Evolutionary conservation across 139 green algal genomes (phyloP).

Genomic region (Auxenochlorella pyrenoidosa): DNA sequence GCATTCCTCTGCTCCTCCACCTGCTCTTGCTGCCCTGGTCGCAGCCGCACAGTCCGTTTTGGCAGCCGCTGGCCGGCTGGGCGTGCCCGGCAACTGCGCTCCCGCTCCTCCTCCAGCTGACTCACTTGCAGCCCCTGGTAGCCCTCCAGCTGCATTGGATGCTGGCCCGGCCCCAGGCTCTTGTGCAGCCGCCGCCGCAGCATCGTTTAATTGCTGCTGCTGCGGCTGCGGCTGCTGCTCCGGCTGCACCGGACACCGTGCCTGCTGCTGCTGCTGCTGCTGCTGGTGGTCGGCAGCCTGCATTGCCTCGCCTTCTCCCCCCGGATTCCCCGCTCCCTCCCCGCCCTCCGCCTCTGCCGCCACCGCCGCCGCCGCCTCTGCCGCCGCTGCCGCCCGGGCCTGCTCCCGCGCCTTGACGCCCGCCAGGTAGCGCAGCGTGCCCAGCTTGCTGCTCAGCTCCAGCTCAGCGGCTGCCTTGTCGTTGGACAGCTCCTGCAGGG

Average conservation of each 20-base stretch:
- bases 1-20: neutral
- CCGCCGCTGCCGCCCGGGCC: conserved; percentile 20
- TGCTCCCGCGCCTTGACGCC: neutral
- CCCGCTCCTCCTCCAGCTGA: no score
- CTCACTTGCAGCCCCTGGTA: no score
- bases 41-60: neutral
- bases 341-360: neutral
- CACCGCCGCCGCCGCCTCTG: neutral
- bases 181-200: no score
- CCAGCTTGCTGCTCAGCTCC: conserved; percentile 66
- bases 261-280: conserved; percentile 10
- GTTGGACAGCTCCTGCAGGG: conserved; percentile 58
- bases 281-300: neutral
- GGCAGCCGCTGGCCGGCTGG: no score
- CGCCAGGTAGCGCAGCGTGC: conserved; percentile 85
- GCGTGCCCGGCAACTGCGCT: no score
- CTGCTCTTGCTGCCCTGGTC: neutral
- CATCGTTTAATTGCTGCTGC: neutral
- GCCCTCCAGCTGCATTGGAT: no score
- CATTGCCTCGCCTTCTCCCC: neutral
- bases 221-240: neutral
- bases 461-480: conserved; percentile 68
- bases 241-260: neutral
- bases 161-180: no score
- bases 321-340: neutral